Base-by-base conservation (phyloP, 2,329 filamentous ascomycete genomes). In the Aspergillus vadensis region DNA sequence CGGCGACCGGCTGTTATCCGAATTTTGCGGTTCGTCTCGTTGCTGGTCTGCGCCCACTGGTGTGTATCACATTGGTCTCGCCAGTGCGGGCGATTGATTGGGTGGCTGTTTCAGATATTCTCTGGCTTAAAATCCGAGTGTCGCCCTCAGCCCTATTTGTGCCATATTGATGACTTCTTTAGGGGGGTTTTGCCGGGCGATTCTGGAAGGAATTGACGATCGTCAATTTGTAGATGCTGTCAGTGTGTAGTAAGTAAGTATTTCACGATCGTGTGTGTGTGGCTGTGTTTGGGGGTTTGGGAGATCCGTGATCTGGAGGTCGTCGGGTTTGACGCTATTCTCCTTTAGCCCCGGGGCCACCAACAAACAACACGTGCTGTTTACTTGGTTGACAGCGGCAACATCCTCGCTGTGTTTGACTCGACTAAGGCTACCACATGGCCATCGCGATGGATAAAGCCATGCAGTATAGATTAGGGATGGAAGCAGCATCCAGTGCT, bases 1-100 rank as follows among this genome's bases (percentile, higher is more conserved):
- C 53, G 53, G 53, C 5, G 39, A 55, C 53, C 53, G 53, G 52
- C 39, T 30, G 25, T 2, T 17, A 47, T 36, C 53, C 53, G 53
- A 55, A n/a, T 38, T 38, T 5, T 14, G 23, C 25, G 23, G 38
- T 32, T 21, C 38, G 52, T 43, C 43, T 30, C 15, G 19, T 44
- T 19, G n/a, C 19, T 17, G 38, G 10, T 10, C 41, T 21, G 17
- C 19, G 41, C 19, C 32, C 41, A 12, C 41, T 6, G 19, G 9
- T 19, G 9, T 19, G 41, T 44, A 44, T 44, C 41, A 44, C 12
- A 17, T 17, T 17, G 41, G 41, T 19, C 41, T 43, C 19, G 41
- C 19, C 17, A 17, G 32, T 36, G 32, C 32, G 19, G 41, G 41
- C 41, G 41, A 19, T 12, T 19, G 39, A 23, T 44, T 44, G 10